Conservation (phyloP, 805 yeast species). For the Metschnikowia anglica region DNA sequence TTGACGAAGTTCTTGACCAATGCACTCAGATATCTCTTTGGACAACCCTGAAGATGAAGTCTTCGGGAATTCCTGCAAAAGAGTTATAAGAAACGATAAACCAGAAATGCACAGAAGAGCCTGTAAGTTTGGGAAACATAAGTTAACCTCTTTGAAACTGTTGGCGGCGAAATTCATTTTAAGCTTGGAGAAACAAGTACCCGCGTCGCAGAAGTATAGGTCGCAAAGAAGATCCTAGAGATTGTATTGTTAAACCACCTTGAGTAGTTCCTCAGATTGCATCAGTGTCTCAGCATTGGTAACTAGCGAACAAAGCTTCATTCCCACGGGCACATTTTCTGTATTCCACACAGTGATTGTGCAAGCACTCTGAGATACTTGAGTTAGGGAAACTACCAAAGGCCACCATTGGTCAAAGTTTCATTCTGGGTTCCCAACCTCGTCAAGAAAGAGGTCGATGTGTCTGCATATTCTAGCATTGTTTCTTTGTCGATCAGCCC, state of each 20-base stretch:
- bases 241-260: constrained; percentile 1
- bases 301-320: constrained; percentile 17
- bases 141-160: constrained; percentile 14
- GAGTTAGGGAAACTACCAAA: constrained; percentile 23
- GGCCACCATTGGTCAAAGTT: constrained; percentile 16
- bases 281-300: constrained; percentile 20
- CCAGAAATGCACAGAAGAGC: constrained; percentile 16
- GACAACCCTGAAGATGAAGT: neutral
- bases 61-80: neutral
- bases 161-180: neutral
- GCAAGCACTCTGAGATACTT: constrained; percentile 25
- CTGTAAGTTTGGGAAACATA: constrained; percentile 19
- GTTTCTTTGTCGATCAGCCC: neutral
- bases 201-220: constrained; percentile 10
- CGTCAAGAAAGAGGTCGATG: constrained; percentile 15
- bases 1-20: neutral
- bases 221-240: constrained; percentile 24
- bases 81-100: neutral
- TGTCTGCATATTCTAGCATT: constrained; percentile 16
- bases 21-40: constrained; percentile 2
- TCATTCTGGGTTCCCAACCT: constrained; percentile 27
- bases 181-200: constrained; percentile 2
- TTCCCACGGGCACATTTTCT: neutral
- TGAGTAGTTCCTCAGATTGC: constrained; percentile 4
- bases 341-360: neutral